These are phyloP conservation scores for Penicillium goetzii DNA, from an alignment of 495 filamentous ascomycete genomes.

Conservation along the genomic window DNA sequence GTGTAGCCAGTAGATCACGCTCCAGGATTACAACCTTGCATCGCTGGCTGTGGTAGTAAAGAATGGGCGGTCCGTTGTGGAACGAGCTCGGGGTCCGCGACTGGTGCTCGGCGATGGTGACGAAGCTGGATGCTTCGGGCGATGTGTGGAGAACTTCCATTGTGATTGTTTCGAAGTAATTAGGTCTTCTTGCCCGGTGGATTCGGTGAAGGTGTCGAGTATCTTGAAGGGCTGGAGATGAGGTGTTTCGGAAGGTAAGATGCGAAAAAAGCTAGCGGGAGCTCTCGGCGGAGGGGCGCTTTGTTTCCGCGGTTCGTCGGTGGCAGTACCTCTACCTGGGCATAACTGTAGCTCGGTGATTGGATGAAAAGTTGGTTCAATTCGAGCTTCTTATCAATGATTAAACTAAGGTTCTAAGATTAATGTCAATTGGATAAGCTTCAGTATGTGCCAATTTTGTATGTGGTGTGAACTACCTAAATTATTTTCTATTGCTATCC, in stretches of 20 bases:
- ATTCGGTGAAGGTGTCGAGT: not conserved
- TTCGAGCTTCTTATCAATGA: too few relatives aligned
- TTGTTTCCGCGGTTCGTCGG: conserved; percentile 5
- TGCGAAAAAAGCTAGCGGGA: conserved; percentile 19
- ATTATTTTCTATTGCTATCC: too few relatives aligned
- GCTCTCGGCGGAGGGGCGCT: conserved; percentile 18
- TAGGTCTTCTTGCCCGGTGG: too few relatives aligned
- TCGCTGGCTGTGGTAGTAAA: conserved; percentile 70
- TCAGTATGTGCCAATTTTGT: too few relatives aligned
- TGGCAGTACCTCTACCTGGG: too few relatives aligned
- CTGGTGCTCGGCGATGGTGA: conserved; percentile 76
- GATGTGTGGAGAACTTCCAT: conserved; percentile 55
- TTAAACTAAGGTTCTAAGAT: too few relatives aligned
- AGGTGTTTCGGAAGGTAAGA: not conserved
- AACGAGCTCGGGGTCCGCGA: conserved; percentile 84
- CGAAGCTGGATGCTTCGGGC: conserved; percentile 64
- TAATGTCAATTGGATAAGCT: too few relatives aligned
- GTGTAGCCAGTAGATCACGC: conserved; percentile 41
- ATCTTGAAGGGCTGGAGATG: not conserved
- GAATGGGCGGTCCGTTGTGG: conserved; percentile 74
- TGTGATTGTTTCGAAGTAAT: too few relatives aligned
- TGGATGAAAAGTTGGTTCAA: too few relatives aligned
- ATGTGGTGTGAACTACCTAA: too few relatives aligned
- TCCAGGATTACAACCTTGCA: conserved; percentile 61
- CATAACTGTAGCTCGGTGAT: too few relatives aligned